Conservation (phyloP, 2,329 filamentous ascomycete species). For the Capronia americana region DNA sequence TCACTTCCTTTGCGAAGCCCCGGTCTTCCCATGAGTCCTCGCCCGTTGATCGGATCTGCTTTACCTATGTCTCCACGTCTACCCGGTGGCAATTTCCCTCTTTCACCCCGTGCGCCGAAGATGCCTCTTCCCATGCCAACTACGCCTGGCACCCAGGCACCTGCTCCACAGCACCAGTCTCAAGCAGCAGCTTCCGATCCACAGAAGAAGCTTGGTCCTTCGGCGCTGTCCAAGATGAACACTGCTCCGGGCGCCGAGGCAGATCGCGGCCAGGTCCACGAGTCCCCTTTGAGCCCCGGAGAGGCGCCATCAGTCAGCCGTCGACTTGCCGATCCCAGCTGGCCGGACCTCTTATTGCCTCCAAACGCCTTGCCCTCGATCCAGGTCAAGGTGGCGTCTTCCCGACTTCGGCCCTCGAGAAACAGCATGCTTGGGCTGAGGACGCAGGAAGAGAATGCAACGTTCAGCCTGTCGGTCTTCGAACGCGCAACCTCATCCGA, state of each 20-base stretch:
- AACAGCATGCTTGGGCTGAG: slow-evolving; percentile 81
- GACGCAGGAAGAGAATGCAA: slow-evolving; percentile 85
- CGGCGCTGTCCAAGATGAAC: slow-evolving; percentile 46
- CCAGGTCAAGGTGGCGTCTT: slow-evolving; percentile 86
- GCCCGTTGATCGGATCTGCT: slow-evolving; percentile 64
- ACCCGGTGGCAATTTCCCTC: slow-evolving; percentile 57
- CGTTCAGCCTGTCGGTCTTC: slow-evolving; percentile 88
- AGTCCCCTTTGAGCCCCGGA: slow-evolving; percentile 33
- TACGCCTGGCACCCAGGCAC: slow-evolving; percentile 59
- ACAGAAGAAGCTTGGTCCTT: slow-evolving; percentile 52
- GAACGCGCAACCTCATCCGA: slow-evolving; percentile 77
- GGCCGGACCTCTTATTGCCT: slow-evolving; percentile 81
- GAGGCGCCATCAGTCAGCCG: slow-evolving; percentile 63
- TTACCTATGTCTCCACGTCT: slow-evolving; percentile 71
- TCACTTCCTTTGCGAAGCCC: slow-evolving; percentile 63
- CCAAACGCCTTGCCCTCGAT: slow-evolving; percentile 89
- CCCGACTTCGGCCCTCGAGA: slow-evolving; percentile 89
- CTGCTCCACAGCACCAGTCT: slow-evolving; percentile 22
- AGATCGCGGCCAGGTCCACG: slow-evolving; percentile 31
- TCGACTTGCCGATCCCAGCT: slow-evolving; percentile 82
- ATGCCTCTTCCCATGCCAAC: slow-evolving; percentile 75
- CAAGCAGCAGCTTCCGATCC: slow-evolving; percentile 23
- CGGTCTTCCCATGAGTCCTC: slow-evolving; percentile 68
- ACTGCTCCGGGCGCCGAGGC: slow-evolving; percentile 24
- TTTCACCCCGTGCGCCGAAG: slow-evolving; percentile 75